A percentile compares a stretch with the other conserved stretches of the same genome.
phyloP scores from a whole-genome alignment of 2,329 filamentous ascomycete species.

The Cladophialophora yegresii region DNA sequence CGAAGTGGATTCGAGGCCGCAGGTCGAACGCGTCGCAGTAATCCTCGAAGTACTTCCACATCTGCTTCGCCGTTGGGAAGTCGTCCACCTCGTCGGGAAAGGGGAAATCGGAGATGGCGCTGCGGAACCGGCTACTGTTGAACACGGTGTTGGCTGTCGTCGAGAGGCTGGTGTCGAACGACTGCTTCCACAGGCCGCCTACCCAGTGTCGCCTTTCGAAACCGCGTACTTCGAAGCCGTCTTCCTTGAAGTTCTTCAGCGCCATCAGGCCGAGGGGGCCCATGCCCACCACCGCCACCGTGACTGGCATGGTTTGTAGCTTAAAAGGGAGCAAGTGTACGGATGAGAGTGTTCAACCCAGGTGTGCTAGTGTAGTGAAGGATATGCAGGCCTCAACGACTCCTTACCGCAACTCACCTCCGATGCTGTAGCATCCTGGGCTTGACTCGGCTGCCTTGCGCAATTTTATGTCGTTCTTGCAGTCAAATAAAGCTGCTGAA shows the following conservation, averaged over 20 bases:
- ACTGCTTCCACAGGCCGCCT: slow-evolving; percentile 51
- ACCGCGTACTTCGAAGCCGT: slow-evolving; percentile 48
- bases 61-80: slow-evolving; percentile 36
- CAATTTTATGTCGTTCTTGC: too few species aligned
- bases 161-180: slow-evolving; percentile 40
- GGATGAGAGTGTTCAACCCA: background rate
- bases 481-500: too few species aligned
- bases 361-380: background rate
- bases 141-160: slow-evolving; percentile 42
- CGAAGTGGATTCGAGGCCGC: slow-evolving; percentile 42
- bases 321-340: background rate
- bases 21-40: slow-evolving; percentile 49
- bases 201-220: slow-evolving; percentile 47
- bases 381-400: too few species aligned
- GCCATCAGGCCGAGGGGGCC: slow-evolving; percentile 24
- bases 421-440: too few species aligned
- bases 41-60: slow-evolving; percentile 46
- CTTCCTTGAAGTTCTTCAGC: slow-evolving; percentile 48
- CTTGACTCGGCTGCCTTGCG: too few species aligned
- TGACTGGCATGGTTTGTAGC: slow-evolving; percentile 15
- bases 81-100: slow-evolving; percentile 45
- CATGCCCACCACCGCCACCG: slow-evolving; percentile 23
- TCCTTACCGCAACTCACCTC: too few species aligned
- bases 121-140: slow-evolving; percentile 47
- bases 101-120: slow-evolving; percentile 48